Conservation (phyloP, 352 stramenopile species). For the Pythium volutum region DNA sequence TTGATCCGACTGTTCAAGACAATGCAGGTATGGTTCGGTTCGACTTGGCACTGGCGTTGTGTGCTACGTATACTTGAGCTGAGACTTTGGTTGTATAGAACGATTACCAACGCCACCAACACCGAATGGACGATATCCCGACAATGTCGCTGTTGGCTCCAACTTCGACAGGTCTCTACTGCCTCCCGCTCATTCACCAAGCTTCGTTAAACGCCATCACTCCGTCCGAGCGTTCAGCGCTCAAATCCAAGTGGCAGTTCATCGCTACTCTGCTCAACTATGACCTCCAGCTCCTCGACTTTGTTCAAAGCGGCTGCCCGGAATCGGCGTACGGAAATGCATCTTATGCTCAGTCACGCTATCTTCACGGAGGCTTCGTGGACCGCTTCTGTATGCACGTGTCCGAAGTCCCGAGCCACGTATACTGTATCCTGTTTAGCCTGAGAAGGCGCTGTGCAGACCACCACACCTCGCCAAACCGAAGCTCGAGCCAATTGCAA, state of each 20-base stretch:
- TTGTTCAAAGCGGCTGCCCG: conserved; percentile 51
- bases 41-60: neutral
- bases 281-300: conserved; percentile 61
- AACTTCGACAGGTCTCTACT: conserved; percentile 38
- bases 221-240: conserved; percentile 19
- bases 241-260: conserved; percentile 46
- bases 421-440: conserved; percentile 56
- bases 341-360: conserved; percentile 42
- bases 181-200: conserved; percentile 41
- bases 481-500: conserved; percentile 24
- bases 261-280: conserved; percentile 52
- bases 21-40: conserved; percentile 35
- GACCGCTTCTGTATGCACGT: conserved; percentile 46
- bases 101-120: conserved; percentile 43
- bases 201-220: conserved; percentile 46
- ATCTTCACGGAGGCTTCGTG: conserved; percentile 45
- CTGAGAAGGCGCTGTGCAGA: conserved; percentile 30
- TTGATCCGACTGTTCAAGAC: conserved; percentile 45
- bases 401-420: conserved; percentile 31
- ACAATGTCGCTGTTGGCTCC: conserved; percentile 54
- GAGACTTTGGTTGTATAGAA: conserved; percentile 25
- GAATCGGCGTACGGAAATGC: conserved; percentile 29
- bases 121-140: conserved; percentile 58
- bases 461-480: neutral
- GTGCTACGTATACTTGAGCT: neutral